Evolutionary conservation across 1,284 basidiomycete species (phyloP), one percentile per base, ranked within the genome.

Genomic region (Tilletia walkeri): DNA sequence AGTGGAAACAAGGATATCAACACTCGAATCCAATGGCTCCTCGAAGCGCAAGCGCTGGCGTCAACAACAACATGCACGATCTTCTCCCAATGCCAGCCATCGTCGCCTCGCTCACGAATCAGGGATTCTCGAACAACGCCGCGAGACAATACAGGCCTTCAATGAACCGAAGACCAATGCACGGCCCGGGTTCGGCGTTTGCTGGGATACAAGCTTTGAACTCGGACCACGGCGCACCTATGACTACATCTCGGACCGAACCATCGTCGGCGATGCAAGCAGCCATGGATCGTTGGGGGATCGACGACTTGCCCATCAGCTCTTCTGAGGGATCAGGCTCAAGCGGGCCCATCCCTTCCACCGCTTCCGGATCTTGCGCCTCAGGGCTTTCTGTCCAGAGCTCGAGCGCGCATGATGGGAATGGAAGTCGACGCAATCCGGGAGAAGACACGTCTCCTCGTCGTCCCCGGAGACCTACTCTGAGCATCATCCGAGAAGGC

Each of bases 401-500:
- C 48, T 49, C 48, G 14, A 49, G 14, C n/a, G 48, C 14, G 1
- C 12, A 49, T 30, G 14, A 49, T 49, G 48, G 14, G 48, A 49
- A 30, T 30, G 24, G 24, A 30, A 30, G 24, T 30, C 24, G 24
- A 30, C 24, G 24, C 24, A 30, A 30, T 30, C 24, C 24, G 24
- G 24, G n/a, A 14, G 48, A 49, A 12, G 48, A 49, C 48, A 49
- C 48, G n/a, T 49, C 48, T 12, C 48, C 48, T 49, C 12, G 48
- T 14, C 48, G 48, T 14, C 48, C 48, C n/a, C 48, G 48, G n/a
- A 49, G 48, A 49, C 48, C 48, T 14, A 49, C 48, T 12, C 48
- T 49, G 48, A 49, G 48, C n/a, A 49, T 49, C 48, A 49, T 49
- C 48, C 48, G 48, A 14, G 48, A 49, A n/a, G 48, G 48, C 12